Base-by-base conservation (phyloP, 2,329 filamentous ascomycete species). In the Clarireedia paspali region DNA sequence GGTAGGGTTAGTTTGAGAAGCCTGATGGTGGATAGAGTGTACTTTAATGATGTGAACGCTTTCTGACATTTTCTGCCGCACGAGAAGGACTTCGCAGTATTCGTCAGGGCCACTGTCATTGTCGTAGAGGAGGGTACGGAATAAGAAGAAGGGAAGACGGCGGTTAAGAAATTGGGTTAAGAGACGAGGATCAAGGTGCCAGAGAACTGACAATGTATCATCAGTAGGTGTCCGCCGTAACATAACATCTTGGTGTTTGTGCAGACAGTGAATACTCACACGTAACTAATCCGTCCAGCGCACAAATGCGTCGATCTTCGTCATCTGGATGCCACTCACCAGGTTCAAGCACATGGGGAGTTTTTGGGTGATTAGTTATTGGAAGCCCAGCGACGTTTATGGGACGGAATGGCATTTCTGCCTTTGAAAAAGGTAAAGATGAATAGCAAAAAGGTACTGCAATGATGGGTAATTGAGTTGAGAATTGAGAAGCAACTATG, bases 151-250 rank as follows among this genome's bases (percentile, higher is more conserved):
- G 5, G 51, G 12, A 6, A 47, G 27, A 39, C 34, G 44, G 4
- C 23, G 51, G 38, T 53, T 53, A 20, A 53, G 34, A 6, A 53
- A 53, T 48, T 53, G 51, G 12, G 39, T 42, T 17, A 53, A 12
- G 12, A 15, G 26, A 3, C 44, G 42, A 2, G 51, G 51, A 39
- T 53, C 14, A 23, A 40, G 15, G 9, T 20, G 9, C 51, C 51
- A 53, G 4, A 53, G 5, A 17, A n/a, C 38, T 40, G 2, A n/a
- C 27, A 30, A 17, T 1, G 17, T 14, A 14, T 2, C 14, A 40
- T 40, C 14, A 17, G 17, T 40, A 17, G 14, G 38, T 40, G 14
- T n/a, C 20, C 20, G 20, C 20, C 20, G 38, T 4, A 17, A 14
- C 15, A 14, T 17, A 40, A 6, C 2, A 40, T 14, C 6, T 17